Evolutionary conservation across 768 basidiomycete species (phyloP).

Genomic region (Coprinopsis cinerea): DNA sequence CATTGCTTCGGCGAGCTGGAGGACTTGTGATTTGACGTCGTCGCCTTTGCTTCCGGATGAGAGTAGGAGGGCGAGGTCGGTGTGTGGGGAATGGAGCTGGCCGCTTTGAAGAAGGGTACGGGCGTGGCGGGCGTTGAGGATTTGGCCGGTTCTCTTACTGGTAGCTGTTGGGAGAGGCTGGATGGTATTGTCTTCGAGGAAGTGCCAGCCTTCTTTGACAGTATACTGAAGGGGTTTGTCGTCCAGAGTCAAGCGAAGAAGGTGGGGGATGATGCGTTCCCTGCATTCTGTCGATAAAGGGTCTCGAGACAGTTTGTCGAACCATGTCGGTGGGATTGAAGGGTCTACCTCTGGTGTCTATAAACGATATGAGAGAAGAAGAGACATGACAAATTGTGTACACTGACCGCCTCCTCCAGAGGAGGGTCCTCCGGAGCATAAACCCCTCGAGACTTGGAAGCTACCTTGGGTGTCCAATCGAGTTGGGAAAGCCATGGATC

Average conservation of each 20-base stretch:
- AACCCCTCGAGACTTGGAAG: constrained; percentile 63
- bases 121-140: constrained; percentile 45
- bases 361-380: not conserved
- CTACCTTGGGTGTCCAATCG: constrained; percentile 91
- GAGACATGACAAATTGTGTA: not conserved
- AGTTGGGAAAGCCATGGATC: constrained; percentile 87
- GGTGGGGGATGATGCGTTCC: constrained; percentile 57
- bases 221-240: constrained; percentile 54
- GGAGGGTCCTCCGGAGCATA: constrained; percentile 13
- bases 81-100: constrained; percentile 33
- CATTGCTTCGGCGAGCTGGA: constrained; percentile 35
- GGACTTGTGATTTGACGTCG: constrained; percentile 28
- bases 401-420: constrained; percentile 15
- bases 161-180: constrained; percentile 38
- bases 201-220: constrained; percentile 64
- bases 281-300: constrained; percentile 36
- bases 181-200: constrained; percentile 27
- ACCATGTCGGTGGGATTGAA: constrained; percentile 49
- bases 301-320: constrained; percentile 38
- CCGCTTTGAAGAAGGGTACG: constrained; percentile 38
- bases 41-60: constrained; percentile 35
- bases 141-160: constrained; percentile 34
- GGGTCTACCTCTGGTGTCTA: not conserved
- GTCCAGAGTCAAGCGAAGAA: constrained; percentile 60
- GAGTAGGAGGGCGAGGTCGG: constrained; percentile 41